Conservation (phyloP, 78 protist species). For the Monocercomonoides exilis region DNA sequence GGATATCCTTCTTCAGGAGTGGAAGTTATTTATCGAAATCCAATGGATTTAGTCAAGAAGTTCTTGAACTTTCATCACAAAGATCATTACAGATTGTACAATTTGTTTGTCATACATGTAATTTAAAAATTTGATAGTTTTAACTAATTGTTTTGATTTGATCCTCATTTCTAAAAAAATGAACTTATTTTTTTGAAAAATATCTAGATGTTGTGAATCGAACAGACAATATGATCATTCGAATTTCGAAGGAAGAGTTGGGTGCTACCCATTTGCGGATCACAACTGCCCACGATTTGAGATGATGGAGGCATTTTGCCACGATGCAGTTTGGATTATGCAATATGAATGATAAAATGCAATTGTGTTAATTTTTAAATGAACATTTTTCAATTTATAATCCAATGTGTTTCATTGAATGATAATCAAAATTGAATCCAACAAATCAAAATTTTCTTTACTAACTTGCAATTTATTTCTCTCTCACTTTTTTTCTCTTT, state of each 20-base stretch:
- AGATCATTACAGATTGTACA: slow-evolving; percentile 27
- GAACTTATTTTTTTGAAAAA: not conserved
- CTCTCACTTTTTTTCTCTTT: too few relatives aligned
- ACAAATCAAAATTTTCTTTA: too few relatives aligned
- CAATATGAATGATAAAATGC: too few relatives aligned
- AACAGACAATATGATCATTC: slow-evolving; percentile 12
- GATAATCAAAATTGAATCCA: too few relatives aligned
- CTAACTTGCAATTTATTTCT: too few relatives aligned
- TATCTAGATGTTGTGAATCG: not conserved
- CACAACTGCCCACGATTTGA: slow-evolving; percentile 29
- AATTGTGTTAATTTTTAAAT: too few relatives aligned
- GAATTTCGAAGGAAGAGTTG: slow-evolving; percentile 26
- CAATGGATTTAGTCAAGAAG: not conserved
- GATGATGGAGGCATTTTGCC: not conserved
- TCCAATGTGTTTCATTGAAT: too few relatives aligned
- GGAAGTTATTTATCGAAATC: slow-evolving; percentile 35
- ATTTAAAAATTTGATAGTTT: too few relatives aligned
- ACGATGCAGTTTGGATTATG: not conserved
- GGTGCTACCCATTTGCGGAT: slow-evolving; percentile 28
- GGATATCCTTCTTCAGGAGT: slow-evolving; percentile 17
- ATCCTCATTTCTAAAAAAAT: too few relatives aligned
- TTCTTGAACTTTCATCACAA: slow-evolving; percentile 28
- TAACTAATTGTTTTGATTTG: too few relatives aligned
- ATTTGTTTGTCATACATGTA: slow-evolving; percentile 18
- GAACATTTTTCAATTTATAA: too few relatives aligned